These are phyloP conservation scores for Mycena citricolor DNA, from an alignment of 1,284 basidiomycete species.

Conservation along the genomic window DNA sequence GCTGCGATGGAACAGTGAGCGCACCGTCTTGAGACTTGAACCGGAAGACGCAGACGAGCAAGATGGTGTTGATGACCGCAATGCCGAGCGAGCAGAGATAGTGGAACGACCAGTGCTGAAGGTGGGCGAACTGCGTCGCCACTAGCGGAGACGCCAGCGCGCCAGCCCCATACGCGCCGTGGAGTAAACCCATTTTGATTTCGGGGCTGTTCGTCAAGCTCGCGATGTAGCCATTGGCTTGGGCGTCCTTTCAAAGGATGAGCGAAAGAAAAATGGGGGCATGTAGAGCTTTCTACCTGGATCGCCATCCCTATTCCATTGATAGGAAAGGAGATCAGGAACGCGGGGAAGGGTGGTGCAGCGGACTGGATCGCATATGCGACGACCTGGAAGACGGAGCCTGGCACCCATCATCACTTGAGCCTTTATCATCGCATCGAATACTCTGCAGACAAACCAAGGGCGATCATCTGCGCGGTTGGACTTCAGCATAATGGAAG, in stretches of 20 bases:
- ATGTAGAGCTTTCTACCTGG: constrained; percentile 35
- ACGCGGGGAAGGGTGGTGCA: constrained; percentile 63
- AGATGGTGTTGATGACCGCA: constrained; percentile 44
- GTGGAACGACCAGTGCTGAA: constrained; percentile 54
- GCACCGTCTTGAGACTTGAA: constrained; percentile 58
- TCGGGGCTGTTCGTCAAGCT: constrained; percentile 44
- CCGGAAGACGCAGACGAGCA: constrained; percentile 52
- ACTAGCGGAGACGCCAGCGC: constrained; percentile 68
- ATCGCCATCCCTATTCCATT: constrained; percentile 65
- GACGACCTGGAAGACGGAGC: constrained; percentile 45
- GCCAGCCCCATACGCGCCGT: constrained; percentile 57
- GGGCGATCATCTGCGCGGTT: constrained; percentile 33
- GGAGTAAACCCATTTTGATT: constrained; percentile 63
- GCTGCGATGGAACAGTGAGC: constrained; percentile 1
- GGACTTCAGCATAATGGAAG: neutral
- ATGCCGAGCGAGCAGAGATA: constrained; percentile 63
- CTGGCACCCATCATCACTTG: constrained; percentile 24
- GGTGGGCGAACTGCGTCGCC: constrained; percentile 64
- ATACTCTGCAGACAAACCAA: constrained; percentile 31
- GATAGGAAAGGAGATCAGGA: constrained; percentile 55
- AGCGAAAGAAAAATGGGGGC: neutral
- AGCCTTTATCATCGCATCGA: no score
- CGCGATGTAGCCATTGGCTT: constrained; percentile 56
- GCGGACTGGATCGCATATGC: constrained; percentile 52
- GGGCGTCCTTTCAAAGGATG: constrained; percentile 42